A percentile compares a stretch with the other conserved stretches of the same genome.
These are phyloP conservation scores for Yamadazyma taylorii DNA, from an alignment of 1,139 yeast species.

Conservation along the genomic window DNA sequence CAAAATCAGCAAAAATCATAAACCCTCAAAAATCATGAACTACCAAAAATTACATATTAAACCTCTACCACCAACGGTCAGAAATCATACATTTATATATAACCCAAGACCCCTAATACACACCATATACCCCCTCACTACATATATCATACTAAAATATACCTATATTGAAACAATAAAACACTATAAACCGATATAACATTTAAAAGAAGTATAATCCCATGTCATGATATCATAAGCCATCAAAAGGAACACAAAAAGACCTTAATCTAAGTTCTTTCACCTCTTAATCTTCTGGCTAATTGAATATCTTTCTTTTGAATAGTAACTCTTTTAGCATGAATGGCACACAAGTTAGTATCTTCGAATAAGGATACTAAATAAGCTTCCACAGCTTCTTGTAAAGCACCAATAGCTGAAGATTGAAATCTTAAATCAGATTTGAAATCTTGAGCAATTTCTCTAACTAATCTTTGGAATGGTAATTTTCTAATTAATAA, in stretches of 20 bases:
- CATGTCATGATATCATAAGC: too few relatives aligned
- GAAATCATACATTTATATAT: too few relatives aligned
- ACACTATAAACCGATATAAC: constrained; percentile 1
- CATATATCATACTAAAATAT: too few relatives aligned
- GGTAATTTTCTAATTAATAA: constrained; percentile 54
- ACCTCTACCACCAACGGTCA: too few relatives aligned
- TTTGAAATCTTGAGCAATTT: constrained; percentile 51
- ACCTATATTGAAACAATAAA: constrained; percentile 2
- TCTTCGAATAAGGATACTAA: constrained; percentile 53
- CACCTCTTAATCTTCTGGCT: constrained; percentile 57
- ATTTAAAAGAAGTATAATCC: not conserved
- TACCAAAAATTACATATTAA: too few relatives aligned
- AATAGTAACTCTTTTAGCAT: constrained; percentile 55
- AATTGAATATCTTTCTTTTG: constrained; percentile 56
- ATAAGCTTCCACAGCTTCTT: constrained; percentile 55
- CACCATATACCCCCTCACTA: too few relatives aligned
- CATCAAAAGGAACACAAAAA: not conserved
- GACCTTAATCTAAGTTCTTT: constrained; percentile 46
- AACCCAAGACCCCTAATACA: too few relatives aligned
- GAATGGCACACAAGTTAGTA: constrained; percentile 55
- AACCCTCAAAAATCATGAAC: too few relatives aligned
- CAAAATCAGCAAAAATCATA: too few relatives aligned
- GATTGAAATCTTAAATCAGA: constrained; percentile 54
- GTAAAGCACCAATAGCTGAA: constrained; percentile 53
- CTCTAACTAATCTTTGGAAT: constrained; percentile 51